Percentiles rank a stretch among this genome's conserved stretches.
These are phyloP conservation scores for Quercus aquifolioides DNA, from an alignment of 306 rosid genomes.

Conservation along the genomic window DNA sequence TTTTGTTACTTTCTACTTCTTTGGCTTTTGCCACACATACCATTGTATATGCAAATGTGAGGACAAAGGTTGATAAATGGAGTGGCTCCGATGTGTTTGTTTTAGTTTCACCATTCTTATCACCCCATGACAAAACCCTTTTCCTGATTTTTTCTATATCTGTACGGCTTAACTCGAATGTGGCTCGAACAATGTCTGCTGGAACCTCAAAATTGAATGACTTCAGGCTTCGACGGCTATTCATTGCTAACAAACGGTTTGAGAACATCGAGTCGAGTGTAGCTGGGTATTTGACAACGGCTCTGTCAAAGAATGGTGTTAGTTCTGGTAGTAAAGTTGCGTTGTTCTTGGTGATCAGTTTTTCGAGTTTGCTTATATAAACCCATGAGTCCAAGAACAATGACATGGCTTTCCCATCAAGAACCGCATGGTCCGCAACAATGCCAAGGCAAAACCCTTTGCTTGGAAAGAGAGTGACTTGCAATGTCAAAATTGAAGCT, in stretches of 20 bases:
- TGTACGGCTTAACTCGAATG: constrained; percentile 25
- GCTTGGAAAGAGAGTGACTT: constrained; percentile 46
- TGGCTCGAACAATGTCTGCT: constrained; percentile 25
- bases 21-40: constrained; percentile 34
- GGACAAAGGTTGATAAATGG: constrained; percentile 32
- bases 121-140: too few species aligned
- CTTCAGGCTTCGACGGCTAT: constrained; percentile 25
- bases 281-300: constrained; percentile 21
- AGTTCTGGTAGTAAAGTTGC: constrained; percentile 15
- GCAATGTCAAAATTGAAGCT: constrained; percentile 39
- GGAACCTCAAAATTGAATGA: constrained; percentile 13
- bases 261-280: constrained; percentile 4
- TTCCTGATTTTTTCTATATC: constrained; percentile 24
- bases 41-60: constrained; percentile 28
- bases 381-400: constrained; percentile 60
- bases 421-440: constrained; percentile 38
- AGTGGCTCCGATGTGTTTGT: too few species aligned
- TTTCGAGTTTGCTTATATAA: constrained; percentile 16
- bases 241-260: neutral
- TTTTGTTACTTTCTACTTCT: neutral
- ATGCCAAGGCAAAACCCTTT: constrained; percentile 46
- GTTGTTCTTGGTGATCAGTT: neutral
- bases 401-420: constrained; percentile 48
- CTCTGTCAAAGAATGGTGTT: constrained; percentile 43
- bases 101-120: neutral